Evolutionary conservation across 176 grass and related monocot genomes (phyloP).

Genomic region (Oryza punctata): DNA sequence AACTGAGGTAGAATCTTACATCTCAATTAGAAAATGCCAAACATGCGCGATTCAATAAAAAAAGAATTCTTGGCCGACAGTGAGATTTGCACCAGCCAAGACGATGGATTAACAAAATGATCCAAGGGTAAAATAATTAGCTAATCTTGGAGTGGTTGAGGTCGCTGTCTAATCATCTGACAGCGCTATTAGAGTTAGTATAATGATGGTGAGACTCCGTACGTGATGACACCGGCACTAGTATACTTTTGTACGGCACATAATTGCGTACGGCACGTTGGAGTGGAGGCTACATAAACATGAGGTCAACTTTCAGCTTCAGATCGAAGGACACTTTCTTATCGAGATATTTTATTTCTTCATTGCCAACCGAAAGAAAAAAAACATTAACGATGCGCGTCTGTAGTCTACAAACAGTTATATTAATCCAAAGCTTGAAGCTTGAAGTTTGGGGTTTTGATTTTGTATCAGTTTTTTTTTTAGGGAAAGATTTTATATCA

Average conservation of each 20-base stretch:
- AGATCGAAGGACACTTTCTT: neutral
- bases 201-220: neutral
- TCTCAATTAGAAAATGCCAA: no score
- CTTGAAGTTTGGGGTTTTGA: neutral
- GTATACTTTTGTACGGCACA: neutral
- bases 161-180: neutral
- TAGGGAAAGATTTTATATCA: no score
- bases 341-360: neutral
- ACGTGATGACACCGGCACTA: neutral
- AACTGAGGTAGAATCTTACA: no score
- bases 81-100: neutral
- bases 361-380: neutral
- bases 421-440: neutral
- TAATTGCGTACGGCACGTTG: conserved; percentile 13
- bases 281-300: neutral
- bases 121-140: neutral
- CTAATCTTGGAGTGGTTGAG: neutral
- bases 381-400: neutral
- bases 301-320: neutral
- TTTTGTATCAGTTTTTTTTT: neutral
- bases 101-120: neutral
- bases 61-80: neutral
- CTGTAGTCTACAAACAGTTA: neutral
- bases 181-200: neutral
- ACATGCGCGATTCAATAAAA: neutral